Evolutionary conservation across 148 eudicot species (phyloP).

Genomic region (Rheum nobile): DNA sequence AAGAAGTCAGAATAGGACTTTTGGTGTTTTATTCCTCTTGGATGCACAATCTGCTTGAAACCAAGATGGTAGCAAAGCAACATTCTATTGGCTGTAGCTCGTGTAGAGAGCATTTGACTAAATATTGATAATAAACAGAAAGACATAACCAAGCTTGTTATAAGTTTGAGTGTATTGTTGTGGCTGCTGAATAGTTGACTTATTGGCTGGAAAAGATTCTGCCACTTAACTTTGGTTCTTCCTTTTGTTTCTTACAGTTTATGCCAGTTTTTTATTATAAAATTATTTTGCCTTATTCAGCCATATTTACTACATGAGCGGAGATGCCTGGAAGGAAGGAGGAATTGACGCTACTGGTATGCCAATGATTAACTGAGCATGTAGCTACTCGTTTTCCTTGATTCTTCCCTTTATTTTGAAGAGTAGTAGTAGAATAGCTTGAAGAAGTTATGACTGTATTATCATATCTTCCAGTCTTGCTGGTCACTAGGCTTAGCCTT

Average conservation of each 20-base stretch:
- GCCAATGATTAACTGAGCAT: neutral
- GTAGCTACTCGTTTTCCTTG: neutral
- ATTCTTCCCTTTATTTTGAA: neutral
- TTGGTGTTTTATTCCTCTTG: neutral
- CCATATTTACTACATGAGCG: constrained; percentile 99
- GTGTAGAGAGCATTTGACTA: neutral
- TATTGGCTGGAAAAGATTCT: neutral
- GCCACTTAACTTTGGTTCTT: neutral
- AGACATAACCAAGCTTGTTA: neutral
- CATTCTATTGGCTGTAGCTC: neutral
- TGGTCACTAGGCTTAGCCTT: neutral
- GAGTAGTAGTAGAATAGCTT: neutral
- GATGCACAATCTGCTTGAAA: neutral
- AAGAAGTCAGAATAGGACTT: neutral
- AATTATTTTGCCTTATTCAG: constrained; percentile 32
- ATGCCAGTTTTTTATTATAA: constrained; percentile 6
- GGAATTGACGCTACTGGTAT: constrained; percentile 97
- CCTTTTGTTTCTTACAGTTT: neutral
- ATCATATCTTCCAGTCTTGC: neutral
- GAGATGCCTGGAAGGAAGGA: constrained; percentile 99
- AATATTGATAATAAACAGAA: neutral
- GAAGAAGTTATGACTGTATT: neutral
- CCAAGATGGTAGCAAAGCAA: neutral
- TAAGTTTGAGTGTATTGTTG: neutral
- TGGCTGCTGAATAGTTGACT: neutral